A percentile compares a stretch with the other conserved stretches of the same genome.
Conservation (phyloP, 129 eudicot species). For the Sambucus nigra region DNA sequence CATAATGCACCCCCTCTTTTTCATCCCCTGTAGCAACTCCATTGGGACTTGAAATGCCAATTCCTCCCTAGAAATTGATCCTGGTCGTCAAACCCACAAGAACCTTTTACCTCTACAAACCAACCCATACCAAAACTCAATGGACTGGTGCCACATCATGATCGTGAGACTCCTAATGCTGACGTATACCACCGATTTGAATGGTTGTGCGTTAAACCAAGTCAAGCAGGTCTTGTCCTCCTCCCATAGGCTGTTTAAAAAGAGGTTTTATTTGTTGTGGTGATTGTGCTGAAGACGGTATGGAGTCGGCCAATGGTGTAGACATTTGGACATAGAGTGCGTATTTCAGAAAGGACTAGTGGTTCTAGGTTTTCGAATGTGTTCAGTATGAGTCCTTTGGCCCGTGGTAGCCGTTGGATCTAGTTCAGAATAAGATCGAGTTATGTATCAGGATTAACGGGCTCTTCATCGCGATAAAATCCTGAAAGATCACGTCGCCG, state of each 20-base stretch:
- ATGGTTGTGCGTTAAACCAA: constrained; percentile 44
- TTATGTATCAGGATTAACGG: constrained; percentile 11
- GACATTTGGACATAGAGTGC: constrained; percentile 22
- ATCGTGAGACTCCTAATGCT: constrained; percentile 38
- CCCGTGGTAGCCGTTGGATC: constrained; percentile 21
- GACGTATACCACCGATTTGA: constrained; percentile 43
- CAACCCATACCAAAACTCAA: constrained; percentile 52
- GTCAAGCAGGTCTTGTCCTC: constrained; percentile 40
- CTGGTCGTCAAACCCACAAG: constrained; percentile 44
- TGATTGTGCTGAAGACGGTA: constrained; percentile 23
- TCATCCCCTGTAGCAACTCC: constrained; percentile 25
- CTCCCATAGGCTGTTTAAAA: constrained; percentile 49
- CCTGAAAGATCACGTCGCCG: constrained; percentile 50
- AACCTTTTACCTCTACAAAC: constrained; percentile 33
- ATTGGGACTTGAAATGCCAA: constrained; percentile 10
- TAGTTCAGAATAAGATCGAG: constrained; percentile 13
- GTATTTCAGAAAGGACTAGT: constrained; percentile 26
- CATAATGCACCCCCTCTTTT: constrained; percentile 44
- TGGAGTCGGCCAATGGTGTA: constrained; percentile 48
- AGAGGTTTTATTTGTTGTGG: constrained; percentile 2
- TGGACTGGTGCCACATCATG: constrained; percentile 29
- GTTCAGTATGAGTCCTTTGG: constrained; percentile 37
- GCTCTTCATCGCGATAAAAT: constrained; percentile 23
- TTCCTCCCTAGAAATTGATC: constrained; percentile 20
- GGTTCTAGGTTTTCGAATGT: constrained; percentile 39